These are phyloP conservation scores for Teratosphaeria gauchensis DNA, from an alignment of 2,329 filamentous ascomycete genomes.

Conservation along the genomic window DNA sequence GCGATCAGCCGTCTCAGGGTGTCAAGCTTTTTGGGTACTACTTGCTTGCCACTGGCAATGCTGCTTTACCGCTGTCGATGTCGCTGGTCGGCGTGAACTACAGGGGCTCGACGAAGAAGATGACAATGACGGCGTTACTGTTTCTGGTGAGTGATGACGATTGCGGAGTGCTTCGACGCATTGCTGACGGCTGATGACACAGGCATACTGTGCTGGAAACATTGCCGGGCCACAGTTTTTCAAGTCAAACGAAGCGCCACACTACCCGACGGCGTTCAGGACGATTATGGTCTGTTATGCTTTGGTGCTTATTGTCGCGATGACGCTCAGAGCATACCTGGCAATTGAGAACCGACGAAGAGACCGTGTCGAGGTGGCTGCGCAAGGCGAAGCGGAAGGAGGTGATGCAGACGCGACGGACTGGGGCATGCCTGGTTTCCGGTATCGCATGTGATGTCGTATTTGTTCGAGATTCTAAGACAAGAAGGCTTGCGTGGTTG, in stretches of 20 bases:
- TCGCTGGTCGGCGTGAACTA: background rate
- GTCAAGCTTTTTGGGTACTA: background rate
- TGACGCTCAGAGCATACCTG: background rate
- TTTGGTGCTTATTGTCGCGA: background rate
- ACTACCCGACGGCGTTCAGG: constrained; percentile 7
- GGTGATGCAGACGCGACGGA: background rate
- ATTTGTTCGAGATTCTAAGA: background rate
- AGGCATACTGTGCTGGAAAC: constrained; percentile 44
- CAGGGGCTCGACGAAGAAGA: background rate
- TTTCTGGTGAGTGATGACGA: constrained; percentile 26
- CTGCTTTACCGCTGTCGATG: background rate
- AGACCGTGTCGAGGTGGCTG: background rate
- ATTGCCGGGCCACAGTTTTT: constrained; percentile 8
- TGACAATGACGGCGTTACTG: background rate
- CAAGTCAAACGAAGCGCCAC: constrained; percentile 6
- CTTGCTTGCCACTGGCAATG: background rate
- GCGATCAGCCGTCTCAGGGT: background rate
- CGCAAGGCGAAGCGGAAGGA: background rate
- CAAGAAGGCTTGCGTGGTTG: background rate
- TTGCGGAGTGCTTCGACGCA: constrained; percentile 35
- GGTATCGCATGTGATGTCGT: background rate
- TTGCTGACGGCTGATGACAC: constrained; percentile 5
- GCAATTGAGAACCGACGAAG: background rate
- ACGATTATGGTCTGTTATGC: background rate
- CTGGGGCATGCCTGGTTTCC: background rate